Conservation (phyloP, 2,329 filamentous ascomycete species). For the Salinomyces thailandicus region DNA sequence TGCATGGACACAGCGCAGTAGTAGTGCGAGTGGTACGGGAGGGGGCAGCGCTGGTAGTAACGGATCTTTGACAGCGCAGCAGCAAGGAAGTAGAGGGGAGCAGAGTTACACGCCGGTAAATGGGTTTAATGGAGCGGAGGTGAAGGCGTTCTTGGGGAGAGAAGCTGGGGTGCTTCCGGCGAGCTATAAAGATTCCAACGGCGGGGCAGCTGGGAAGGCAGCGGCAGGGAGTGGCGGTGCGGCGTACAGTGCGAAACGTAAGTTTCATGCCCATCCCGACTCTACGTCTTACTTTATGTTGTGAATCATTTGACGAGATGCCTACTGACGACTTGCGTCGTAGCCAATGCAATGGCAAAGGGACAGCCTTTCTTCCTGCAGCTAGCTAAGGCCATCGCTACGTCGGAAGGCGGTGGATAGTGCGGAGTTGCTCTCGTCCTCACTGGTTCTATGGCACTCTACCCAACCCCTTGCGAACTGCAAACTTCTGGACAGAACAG, state of each 20-base stretch:
- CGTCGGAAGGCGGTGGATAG: constrained; percentile 26
- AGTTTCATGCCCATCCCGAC: constrained; percentile 7
- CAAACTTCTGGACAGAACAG: no score
- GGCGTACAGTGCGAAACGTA: constrained; percentile 33
- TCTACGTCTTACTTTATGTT: background rate
- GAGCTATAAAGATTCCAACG: constrained; percentile 14
- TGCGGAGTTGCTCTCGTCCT: background rate
- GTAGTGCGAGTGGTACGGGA: constrained; percentile 3
- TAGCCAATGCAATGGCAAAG: constrained; percentile 32
- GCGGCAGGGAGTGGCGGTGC: constrained; percentile 23
- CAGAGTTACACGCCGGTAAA: constrained; percentile 20
- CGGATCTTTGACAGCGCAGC: constrained; percentile 7
- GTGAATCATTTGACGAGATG: no score
- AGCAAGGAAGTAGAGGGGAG: constrained; percentile 11
- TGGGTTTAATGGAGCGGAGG: constrained; percentile 36
- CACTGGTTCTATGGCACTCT: background rate
- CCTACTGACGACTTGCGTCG: background rate
- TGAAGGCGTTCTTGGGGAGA: constrained; percentile 33
- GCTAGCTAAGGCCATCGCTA: constrained; percentile 35
- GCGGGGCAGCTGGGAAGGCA: constrained; percentile 4
- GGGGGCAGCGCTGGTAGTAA: constrained; percentile 10
- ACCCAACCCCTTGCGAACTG: constrained; percentile 4
- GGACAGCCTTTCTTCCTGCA: constrained; percentile 37
- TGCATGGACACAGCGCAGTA: constrained; percentile 16
- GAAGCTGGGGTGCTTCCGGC: constrained; percentile 22